phyloP scores from a whole-genome alignment of 192 early-diverging fungal species.

The Backusella tuberculispora region DNA sequence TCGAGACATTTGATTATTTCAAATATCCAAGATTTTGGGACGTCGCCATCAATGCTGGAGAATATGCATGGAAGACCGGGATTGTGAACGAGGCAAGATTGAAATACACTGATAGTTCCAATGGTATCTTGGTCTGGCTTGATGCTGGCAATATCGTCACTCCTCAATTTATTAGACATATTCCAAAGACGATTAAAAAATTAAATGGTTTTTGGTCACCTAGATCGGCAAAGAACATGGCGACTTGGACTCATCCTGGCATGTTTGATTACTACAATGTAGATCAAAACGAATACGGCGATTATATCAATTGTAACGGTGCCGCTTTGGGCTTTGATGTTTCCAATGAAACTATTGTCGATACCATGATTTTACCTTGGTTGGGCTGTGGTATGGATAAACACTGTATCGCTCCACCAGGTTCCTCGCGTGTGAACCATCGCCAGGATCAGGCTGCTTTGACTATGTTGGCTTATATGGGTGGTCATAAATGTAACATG shows the following conservation, averaged over 20 bases:
- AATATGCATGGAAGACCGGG: slow-evolving; percentile 62
- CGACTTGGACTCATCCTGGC: slow-evolving; percentile 51
- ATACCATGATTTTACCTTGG: slow-evolving; percentile 50
- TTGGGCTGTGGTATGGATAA: slow-evolving; percentile 42
- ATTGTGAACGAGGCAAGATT: slow-evolving; percentile 54
- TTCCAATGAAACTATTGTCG: slow-evolving; percentile 33
- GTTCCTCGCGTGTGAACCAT: slow-evolving; percentile 51
- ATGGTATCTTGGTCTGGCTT: slow-evolving; percentile 53
- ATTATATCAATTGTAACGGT: slow-evolving; percentile 52
- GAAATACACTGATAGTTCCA: slow-evolving; percentile 28
- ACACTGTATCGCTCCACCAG: slow-evolving; percentile 57
- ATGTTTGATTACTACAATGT: slow-evolving; percentile 47
- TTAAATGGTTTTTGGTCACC: slow-evolving; percentile 55
- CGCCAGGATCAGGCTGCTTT: slow-evolving; percentile 60
- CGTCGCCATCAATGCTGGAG: slow-evolving; percentile 49
- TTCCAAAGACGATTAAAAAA: slow-evolving; percentile 43
- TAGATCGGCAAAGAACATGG: slow-evolving; percentile 42
- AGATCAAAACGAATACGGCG: slow-evolving; percentile 32
- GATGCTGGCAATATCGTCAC: slow-evolving; percentile 54
- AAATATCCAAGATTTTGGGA: slow-evolving; percentile 57
- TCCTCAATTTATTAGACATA: slow-evolving; percentile 48
- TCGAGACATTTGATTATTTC: slow-evolving; percentile 47
- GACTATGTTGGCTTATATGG: slow-evolving; percentile 48
- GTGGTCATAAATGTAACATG: slow-evolving; percentile 38
- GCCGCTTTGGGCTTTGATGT: slow-evolving; percentile 52